A percentile compares a stretch with the other conserved stretches of the same genome.
These are phyloP conservation scores for Kickxella alabastrina DNA, from an alignment of 192 early-diverging fungal genomes.

Conservation along the genomic window DNA sequence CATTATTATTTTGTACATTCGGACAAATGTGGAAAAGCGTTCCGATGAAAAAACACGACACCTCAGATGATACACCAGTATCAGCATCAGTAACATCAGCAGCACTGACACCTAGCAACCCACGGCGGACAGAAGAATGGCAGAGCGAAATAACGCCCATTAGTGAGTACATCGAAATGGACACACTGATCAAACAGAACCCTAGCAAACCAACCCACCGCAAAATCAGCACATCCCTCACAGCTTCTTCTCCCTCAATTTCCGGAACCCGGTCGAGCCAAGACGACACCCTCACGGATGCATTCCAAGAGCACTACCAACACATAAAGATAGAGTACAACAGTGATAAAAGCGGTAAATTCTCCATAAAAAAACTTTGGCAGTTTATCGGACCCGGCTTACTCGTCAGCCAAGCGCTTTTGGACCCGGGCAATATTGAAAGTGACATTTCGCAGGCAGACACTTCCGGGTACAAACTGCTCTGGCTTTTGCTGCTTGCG, in stretches of 20 bases:
- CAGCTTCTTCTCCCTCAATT: too few species aligned
- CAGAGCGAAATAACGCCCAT: not conserved
- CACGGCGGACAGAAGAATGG: not conserved
- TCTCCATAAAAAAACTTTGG: conserved; percentile 60
- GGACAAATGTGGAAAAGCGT: conserved; percentile 27
- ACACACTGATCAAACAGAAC: conserved; percentile 1
- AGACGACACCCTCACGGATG: too few species aligned
- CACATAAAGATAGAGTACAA: conserved; percentile 43
- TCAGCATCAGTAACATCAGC: too few species aligned
- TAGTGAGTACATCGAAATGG: conserved; percentile 24
- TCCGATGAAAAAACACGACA: conserved; percentile 17
- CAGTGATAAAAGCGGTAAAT: conserved; percentile 15
- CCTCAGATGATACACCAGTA: not conserved
- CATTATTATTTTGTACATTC: too few species aligned
- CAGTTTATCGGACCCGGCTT: conserved; percentile 62
- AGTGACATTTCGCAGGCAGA: conserved; percentile 65
- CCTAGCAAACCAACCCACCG: too few species aligned
- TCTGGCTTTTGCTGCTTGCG: conserved; percentile 63
- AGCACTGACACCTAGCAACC: too few species aligned
- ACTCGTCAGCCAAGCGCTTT: conserved; percentile 59
- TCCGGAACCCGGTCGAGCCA: conserved; percentile 33
- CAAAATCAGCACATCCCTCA: too few species aligned
- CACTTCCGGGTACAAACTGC: conserved; percentile 58
- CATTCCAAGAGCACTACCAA: conserved; percentile 25
- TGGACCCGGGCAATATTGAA: conserved; percentile 73